phyloP scores from a whole-genome alignment of 2,329 filamentous ascomycete species.

The Trichoderma sp. region DNA sequence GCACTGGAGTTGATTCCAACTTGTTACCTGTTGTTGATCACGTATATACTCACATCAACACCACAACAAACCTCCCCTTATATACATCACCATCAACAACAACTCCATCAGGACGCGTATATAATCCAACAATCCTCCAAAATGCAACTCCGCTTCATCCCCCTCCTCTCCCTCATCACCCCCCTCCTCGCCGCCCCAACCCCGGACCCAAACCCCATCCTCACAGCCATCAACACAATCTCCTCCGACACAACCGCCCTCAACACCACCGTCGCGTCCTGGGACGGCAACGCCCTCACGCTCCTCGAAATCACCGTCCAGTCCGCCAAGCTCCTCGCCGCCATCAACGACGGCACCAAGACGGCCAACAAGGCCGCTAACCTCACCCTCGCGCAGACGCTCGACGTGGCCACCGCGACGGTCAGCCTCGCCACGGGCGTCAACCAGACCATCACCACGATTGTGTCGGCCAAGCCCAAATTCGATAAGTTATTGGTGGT shows the following conservation, averaged over 20 bases:
- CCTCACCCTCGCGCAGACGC: constrained; percentile 39
- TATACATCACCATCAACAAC: background rate
- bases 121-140: background rate
- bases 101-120: background rate
- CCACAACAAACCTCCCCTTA: constrained; percentile 15
- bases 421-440: constrained; percentile 37
- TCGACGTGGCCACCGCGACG: constrained; percentile 40
- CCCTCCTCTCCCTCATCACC: constrained; percentile 26
- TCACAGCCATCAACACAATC: constrained; percentile 37
- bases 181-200: constrained; percentile 28
- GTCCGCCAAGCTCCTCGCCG: constrained; percentile 39
- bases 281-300: constrained; percentile 40
- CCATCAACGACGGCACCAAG: constrained; percentile 40
- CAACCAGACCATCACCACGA: constrained; percentile 38
- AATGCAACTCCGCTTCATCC: constrained; percentile 26
- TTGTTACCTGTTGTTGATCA: background rate
- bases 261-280: constrained; percentile 31
- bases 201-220: constrained; percentile 30
- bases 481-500: constrained; percentile 46
- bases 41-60: background rate
- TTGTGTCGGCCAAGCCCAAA: constrained; percentile 42
- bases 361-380: constrained; percentile 38
- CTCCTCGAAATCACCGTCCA: constrained; percentile 42
- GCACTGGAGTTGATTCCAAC: background rate
- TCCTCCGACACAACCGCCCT: constrained; percentile 29